These are phyloP conservation scores for Tephrocybe sp. DNA, from an alignment of 768 basidiomycete genomes.

Conservation along the genomic window DNA sequence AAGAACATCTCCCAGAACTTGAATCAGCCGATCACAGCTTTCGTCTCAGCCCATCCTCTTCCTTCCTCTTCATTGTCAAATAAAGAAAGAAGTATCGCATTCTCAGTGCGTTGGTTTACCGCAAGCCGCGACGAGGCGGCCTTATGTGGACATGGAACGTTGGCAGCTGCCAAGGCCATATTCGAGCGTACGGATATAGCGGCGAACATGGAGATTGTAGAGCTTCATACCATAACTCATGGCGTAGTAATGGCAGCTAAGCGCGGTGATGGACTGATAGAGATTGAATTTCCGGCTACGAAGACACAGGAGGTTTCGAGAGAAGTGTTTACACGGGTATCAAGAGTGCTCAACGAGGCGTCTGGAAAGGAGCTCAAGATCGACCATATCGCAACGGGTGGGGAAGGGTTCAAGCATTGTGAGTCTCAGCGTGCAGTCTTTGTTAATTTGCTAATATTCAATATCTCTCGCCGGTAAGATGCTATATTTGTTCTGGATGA, in stretches of 20 bases:
- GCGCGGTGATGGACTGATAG: conserved; percentile 29
- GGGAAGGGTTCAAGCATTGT: conserved; percentile 31
- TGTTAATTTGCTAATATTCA: too few relatives aligned
- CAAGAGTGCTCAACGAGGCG: conserved; percentile 31
- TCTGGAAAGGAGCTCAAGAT: conserved; percentile 38
- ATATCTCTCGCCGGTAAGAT: conserved; percentile 26
- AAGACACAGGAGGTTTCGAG: conserved; percentile 23
- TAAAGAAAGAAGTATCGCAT: conserved; percentile 26
- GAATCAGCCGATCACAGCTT: conserved; percentile 36
- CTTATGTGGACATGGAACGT: conserved; percentile 44
- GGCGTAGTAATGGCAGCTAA: conserved; percentile 29
- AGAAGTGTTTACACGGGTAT: conserved; percentile 30
- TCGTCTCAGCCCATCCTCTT: conserved; percentile 15
- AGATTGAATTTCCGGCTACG: conserved; percentile 37
- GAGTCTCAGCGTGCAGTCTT: conserved; percentile 7
- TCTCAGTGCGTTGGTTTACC: conserved; percentile 39
- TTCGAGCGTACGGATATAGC: conserved; percentile 28
- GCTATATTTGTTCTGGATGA: conserved; percentile 42
- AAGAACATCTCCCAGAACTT: conserved; percentile 39
- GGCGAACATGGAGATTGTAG: conserved; percentile 28
- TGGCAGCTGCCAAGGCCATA: conserved; percentile 44
- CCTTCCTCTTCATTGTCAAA: conserved; percentile 11
- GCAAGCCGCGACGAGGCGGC: conserved; percentile 27
- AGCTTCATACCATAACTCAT: conserved; percentile 28
- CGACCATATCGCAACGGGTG: conserved; percentile 37